phyloP scores from a whole-genome alignment of 768 basidiomycete genomes.

The Lactifluus hygrophoroides region DNA sequence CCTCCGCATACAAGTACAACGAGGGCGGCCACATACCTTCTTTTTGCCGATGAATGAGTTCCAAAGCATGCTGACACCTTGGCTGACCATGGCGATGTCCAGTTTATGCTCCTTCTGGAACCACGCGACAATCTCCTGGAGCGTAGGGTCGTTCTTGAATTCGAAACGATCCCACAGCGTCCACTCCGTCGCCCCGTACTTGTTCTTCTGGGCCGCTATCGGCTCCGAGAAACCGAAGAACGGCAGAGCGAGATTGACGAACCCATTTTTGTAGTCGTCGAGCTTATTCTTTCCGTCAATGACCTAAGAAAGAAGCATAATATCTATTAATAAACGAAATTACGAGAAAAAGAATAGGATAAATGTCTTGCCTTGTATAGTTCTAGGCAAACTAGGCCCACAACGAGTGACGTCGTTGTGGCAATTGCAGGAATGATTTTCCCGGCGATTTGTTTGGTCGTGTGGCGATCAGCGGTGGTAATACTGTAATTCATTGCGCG shows the following conservation, averaged over 20 bases:
- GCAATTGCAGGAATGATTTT: constrained; percentile 99
- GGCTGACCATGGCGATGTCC: constrained; percentile 90
- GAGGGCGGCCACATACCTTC: constrained; percentile 52
- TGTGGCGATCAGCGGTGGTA: constrained; percentile 74
- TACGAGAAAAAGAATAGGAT: neutral
- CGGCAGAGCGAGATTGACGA: constrained; percentile 93
- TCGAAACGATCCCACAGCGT: constrained; percentile 98
- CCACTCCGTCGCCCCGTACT: constrained; percentile 87
- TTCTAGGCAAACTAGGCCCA: constrained; percentile 93
- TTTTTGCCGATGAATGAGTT: constrained; percentile 87
- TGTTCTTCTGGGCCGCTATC: constrained; percentile 79
- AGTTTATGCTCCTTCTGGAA: constrained; percentile 82
- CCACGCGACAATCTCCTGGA: constrained; percentile 75
- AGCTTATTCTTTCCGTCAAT: constrained; percentile 92
- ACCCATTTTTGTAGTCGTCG: constrained; percentile 97
- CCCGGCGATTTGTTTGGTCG: constrained; percentile 95
- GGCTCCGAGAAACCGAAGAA: constrained; percentile 99
- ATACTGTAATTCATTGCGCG: constrained; percentile 95
- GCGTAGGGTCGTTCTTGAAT: constrained; percentile 81
- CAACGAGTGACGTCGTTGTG: constrained; percentile 93
- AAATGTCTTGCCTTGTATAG: constrained; percentile 75
- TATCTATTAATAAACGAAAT: neutral
- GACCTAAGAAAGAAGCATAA: constrained; percentile 40
- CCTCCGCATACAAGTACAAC: neutral
- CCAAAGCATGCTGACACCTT: constrained; percentile 98